Percentiles rank a stretch among this genome's conserved stretches.
These are phyloP conservation scores for Caryocar brasiliense DNA, from an alignment of 441 rosid species.

Conservation along the genomic window DNA sequence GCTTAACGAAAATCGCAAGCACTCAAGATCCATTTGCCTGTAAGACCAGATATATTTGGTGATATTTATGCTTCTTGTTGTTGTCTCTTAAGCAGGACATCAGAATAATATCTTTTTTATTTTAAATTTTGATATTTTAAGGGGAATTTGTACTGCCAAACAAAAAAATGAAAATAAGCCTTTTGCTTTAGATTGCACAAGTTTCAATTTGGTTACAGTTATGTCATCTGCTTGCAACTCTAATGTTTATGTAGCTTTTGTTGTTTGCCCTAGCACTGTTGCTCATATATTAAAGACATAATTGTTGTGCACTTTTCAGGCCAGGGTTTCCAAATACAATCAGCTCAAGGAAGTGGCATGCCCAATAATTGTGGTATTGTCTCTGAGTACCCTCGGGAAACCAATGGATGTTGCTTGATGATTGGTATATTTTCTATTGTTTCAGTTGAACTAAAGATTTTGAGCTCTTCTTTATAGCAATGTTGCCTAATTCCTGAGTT, in stretches of 20 bases:
- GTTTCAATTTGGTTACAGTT: no score
- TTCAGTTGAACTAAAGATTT: not conserved
- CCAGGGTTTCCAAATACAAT: slow-evolving; percentile 13
- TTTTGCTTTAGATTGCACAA: no score
- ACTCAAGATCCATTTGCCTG: slow-evolving; percentile 15
- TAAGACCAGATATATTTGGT: slow-evolving; percentile 18
- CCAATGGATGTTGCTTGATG: slow-evolving; percentile 6
- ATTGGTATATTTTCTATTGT: slow-evolving; percentile 13
- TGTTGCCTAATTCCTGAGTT: not conserved
- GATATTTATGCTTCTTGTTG: slow-evolving; percentile 8
- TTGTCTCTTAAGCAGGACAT: not conserved
- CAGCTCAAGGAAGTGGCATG: slow-evolving; percentile 13
- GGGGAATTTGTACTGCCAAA: no score
- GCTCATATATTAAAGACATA: not conserved
- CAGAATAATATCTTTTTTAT: no score
- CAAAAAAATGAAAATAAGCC: no score
- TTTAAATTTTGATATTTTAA: no score
- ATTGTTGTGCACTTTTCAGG: slow-evolving; percentile 15
- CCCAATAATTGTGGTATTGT: not conserved
- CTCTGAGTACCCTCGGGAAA: slow-evolving; percentile 4
- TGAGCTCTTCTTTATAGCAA: not conserved
- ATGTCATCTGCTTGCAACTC: no score
- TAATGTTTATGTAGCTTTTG: no score
- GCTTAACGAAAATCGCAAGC: slow-evolving; percentile 16
- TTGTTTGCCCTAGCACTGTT: not conserved